Evolutionary conservation across 148 eudicot genomes (phyloP), one percentile per base, ranked within the genome.

Genomic region (Heliosperma pusillum): DNA sequence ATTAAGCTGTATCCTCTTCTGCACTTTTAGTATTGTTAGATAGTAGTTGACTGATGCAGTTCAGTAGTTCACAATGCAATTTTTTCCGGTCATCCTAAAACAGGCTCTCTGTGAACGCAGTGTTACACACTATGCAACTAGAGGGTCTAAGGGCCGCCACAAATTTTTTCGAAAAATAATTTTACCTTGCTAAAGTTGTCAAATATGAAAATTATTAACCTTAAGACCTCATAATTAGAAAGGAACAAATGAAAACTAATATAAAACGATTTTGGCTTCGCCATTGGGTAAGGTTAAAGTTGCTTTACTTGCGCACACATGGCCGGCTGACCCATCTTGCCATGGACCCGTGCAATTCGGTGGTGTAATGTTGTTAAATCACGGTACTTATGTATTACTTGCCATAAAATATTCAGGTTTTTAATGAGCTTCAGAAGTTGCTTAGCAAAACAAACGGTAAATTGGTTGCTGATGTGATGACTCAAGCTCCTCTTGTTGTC

Each of bases 401-500:
- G 26, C 24, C 25, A 29, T 22, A 20, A n/a, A 15, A 33, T 71
- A 8, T 80, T 71, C 84, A 94, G 98, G 89, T 93, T 27, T 94
- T 94, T 77, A 92, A 91, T 64, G 93, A 94, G 84, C 79, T 94
- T 61, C 97, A 91, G 72, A 87, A 78, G 42, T 74, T 94, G 79
- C 98, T 94, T 20, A 82, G 78, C 74, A 94, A 94, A 89, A 91
- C 98, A 63, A 86, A 88, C 45, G 98, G 96, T 30, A 78, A 85
- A 86, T 77, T 90, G 71, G 90, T 94, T 21, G 89, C 93, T 45
- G 98, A 94, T 84, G 81, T 91, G 84, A 94, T 94, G 98, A 94
- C 98, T 3, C 87, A 88, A 69, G 95, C 89, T 21, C 97, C 97
- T 26, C 66, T 91, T 40, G 91, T 86, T 20, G 91, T 93, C 64